Conservation (phyloP, 306 rosid genomes). For the apple (Malus domestica) region DNA sequence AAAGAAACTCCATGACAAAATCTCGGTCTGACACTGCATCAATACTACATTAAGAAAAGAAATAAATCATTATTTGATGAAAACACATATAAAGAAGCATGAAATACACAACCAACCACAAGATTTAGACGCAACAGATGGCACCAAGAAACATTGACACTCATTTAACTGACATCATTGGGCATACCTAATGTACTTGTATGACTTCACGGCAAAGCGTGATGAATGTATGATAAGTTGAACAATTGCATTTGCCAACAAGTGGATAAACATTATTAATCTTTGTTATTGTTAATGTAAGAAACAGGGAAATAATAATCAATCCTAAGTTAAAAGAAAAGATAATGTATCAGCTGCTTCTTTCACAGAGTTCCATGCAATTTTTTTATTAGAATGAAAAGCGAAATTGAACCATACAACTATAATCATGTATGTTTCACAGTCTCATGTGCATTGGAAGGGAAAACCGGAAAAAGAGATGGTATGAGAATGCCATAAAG, state of each 20-base stretch:
- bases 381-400: not conserved
- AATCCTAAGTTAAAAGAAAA: not conserved
- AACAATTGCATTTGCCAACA: not conserved
- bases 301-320: not conserved
- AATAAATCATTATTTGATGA: constrained; percentile 7
- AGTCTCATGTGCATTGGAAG: not conserved
- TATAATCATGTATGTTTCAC: not conserved
- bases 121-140: not conserved
- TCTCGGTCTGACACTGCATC: constrained; percentile 99
- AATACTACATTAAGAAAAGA: constrained; percentile 43
- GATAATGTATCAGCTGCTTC: not conserved
- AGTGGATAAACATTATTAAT: not conserved
- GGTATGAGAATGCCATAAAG: not conserved
- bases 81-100: not conserved
- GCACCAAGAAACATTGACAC: not conserved
- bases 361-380: not conserved
- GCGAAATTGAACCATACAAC: not conserved
- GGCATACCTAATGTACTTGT: not conserved
- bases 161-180: not conserved
- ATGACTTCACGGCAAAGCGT: not conserved
- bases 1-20: constrained; percentile 79
- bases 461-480: not conserved
- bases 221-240: not conserved
- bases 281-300: not conserved
- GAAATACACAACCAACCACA: not conserved